Base-by-base conservation (phyloP, 108 stramenopile genomes). In the Fragilaria crotonensis region DNA sequence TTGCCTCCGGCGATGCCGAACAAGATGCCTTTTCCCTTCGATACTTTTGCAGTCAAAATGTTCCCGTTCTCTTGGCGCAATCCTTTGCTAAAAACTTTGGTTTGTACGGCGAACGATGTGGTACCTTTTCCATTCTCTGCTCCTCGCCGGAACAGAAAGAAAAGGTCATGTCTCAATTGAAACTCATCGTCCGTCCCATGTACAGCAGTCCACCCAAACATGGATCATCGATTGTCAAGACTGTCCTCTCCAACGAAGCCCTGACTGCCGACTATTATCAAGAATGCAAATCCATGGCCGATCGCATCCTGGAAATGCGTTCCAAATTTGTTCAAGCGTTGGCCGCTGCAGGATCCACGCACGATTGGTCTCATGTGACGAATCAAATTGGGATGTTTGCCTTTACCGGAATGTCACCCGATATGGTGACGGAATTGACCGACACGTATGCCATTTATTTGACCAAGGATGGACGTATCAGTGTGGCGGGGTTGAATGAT, bases 61-160 rank as follows among this genome's bases (percentile, higher is more conserved):
- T 97, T 55, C 82, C 85, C 46, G 63, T 99, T 30, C 59, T 89
- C 17, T 70, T 99, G 64, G 90, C 86, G 2, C 98, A 99, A 72
- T 93, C 91, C 26, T 99, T 95, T 73, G 93, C 96, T 41, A 99
- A 99, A 78, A 99, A 99, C 78, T 99, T 99, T 70, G 98, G 98
- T 3, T 76, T 99, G 47, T 99, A 99, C 64, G 98, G 98, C 45
- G 89, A 98, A 64, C 78, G 98, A 21, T 87, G 92, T 48, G 98
- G 98, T 5, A 87, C 95, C 11, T 72, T 99, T 21, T 87, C 84
- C 36, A 81, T 96, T 5, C 90, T 98, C 4, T 89, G 89, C 62
- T 63, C 62, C 19, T 68, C 81, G 64, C 63, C 63, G 23, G 93
- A 94, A 14, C 90, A 97, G 64, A 80, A 73, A 50, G 82, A 75